Conservation (phyloP, 176 grass and related monocot genomes). For the Phyllostachys edulis region DNA sequence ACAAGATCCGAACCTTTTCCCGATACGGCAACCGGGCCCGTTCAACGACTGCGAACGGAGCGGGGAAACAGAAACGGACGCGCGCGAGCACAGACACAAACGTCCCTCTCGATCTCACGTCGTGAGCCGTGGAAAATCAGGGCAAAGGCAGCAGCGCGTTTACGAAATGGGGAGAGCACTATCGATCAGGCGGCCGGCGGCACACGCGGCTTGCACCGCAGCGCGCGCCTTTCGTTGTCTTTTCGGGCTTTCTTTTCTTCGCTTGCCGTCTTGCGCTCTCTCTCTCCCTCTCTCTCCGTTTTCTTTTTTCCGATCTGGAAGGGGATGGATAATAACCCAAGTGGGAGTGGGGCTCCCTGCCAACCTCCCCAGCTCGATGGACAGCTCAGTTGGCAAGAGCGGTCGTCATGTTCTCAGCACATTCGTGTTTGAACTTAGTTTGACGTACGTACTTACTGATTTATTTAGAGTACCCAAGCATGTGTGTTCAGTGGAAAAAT, state of each 20-base stretch:
- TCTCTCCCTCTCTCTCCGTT: neutral
- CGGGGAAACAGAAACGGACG: neutral
- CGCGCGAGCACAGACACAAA: neutral
- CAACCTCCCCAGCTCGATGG: conserved; percentile 2
- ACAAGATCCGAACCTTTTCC: conserved; percentile 26
- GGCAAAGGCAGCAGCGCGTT: conserved; percentile 7
- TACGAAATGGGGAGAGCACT: conserved; percentile 1
- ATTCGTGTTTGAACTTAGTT: no score
- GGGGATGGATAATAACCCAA: conserved; percentile 18
- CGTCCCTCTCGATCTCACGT: neutral
- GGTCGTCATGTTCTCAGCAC: no score
- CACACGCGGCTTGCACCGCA: neutral
- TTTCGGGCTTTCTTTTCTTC: neutral
- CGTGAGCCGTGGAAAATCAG: neutral
- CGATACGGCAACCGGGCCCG: conserved; percentile 27
- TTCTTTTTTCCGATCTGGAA: conserved; percentile 10
- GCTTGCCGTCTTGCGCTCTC: neutral
- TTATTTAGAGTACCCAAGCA: no score
- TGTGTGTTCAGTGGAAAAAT: no score
- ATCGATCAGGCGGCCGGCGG: neutral
- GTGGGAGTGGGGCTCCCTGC: conserved; percentile 10
- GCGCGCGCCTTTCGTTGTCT: neutral
- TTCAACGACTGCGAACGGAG: conserved; percentile 32
- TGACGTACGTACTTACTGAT: no score
- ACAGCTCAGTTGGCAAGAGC: neutral